Conservation (phyloP, 345 rosid genomes). For the Microcos paniculata region DNA sequence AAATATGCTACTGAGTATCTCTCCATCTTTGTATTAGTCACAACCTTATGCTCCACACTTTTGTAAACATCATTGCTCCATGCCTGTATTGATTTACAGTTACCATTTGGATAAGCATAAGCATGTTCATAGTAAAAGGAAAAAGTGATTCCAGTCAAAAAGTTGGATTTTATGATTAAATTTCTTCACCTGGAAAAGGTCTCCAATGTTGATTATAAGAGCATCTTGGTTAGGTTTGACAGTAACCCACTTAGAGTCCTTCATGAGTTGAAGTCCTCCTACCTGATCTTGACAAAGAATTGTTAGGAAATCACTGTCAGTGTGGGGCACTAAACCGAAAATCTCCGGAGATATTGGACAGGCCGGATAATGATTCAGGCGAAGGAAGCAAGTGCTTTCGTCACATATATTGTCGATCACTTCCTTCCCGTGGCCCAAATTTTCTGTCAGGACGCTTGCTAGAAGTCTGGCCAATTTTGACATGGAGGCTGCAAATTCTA, state of each 20-base stretch:
- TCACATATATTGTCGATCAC: slow-evolving; percentile 36
- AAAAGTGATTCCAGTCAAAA: neutral
- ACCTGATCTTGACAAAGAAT: slow-evolving; percentile 67
- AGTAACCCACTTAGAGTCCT: slow-evolving; percentile 65
- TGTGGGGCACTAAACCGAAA: slow-evolving; percentile 62
- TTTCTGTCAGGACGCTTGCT: slow-evolving; percentile 45
- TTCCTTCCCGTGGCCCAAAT: slow-evolving; percentile 29
- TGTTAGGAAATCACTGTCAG: slow-evolving; percentile 71
- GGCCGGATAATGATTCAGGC: slow-evolving; percentile 55
- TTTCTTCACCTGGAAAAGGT: slow-evolving; percentile 58
- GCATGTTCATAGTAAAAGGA: neutral
- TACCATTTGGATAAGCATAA: neutral
- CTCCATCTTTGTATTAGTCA: slow-evolving; percentile 44
- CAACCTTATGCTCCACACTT: slow-evolving; percentile 67
- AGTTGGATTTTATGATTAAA: neutral
- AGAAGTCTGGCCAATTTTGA: slow-evolving; percentile 52
- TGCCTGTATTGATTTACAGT: slow-evolving; percentile 34
- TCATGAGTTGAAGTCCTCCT: slow-evolving; percentile 72
- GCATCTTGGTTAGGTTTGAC: slow-evolving; percentile 66
- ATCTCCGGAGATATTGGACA: slow-evolving; percentile 47
- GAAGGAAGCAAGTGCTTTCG: slow-evolving; percentile 54
- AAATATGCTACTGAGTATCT: slow-evolving; percentile 64
- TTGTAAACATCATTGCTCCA: slow-evolving; percentile 70
- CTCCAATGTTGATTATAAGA: slow-evolving; percentile 71
- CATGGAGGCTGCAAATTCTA: slow-evolving; percentile 50